Conservation (phyloP, 805 yeast genomes). For the Metschnikowia arizonensis region DNA sequence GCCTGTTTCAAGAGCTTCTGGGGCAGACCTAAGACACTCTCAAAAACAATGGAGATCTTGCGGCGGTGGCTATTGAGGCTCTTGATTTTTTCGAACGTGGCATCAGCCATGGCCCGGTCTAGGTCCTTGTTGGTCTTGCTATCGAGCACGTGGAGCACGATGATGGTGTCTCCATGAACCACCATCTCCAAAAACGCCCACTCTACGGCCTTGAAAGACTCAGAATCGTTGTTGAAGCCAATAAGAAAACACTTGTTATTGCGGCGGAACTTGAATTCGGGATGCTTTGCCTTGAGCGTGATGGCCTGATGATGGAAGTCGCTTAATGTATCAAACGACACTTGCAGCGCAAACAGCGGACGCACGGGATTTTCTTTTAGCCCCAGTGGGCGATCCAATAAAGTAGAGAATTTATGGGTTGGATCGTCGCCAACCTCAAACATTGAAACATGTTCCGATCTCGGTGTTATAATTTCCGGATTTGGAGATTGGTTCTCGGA, state of each 20-base stretch:
- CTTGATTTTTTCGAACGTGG: slow-evolving; percentile 29
- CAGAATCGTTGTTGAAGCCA: slow-evolving; percentile 37
- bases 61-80: slow-evolving; percentile 32
- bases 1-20: slow-evolving; percentile 37
- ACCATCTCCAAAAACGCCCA: slow-evolving; percentile 45
- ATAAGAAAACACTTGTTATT: slow-evolving; percentile 41
- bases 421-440: slow-evolving; percentile 1
- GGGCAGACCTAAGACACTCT: slow-evolving; percentile 40
- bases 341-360: slow-evolving; percentile 34
- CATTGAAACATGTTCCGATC: background rate
- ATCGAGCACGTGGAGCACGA: slow-evolving; percentile 40
- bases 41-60: slow-evolving; percentile 37
- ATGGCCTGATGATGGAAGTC: slow-evolving; percentile 32
- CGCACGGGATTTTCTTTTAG: background rate
- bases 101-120: slow-evolving; percentile 28
- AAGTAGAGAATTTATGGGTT: background rate
- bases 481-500: background rate
- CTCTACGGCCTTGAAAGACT: slow-evolving; percentile 37
- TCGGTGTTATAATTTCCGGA: background rate
- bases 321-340: slow-evolving; percentile 38
- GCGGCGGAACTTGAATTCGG: slow-evolving; percentile 40
- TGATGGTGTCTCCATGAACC: slow-evolving; percentile 41
- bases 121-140: slow-evolving; percentile 28
- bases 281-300: slow-evolving; percentile 40
- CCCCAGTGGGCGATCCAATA: background rate